Evolutionary conservation across 108 stramenopile species (phyloP).

Genomic region (Cyclotella cryptica): DNA sequence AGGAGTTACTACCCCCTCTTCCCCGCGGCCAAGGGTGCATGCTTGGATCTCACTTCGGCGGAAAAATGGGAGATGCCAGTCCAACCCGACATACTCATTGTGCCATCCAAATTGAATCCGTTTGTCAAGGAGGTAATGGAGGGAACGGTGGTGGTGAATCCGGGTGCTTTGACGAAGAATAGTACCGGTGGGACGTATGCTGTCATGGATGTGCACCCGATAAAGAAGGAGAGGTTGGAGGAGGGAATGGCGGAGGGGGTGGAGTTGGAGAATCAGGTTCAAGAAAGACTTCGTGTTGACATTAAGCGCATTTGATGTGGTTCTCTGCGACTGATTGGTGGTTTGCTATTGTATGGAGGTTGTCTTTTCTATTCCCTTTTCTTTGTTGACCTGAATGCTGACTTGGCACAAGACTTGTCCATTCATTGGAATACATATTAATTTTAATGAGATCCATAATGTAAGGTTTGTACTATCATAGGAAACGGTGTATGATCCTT

Average conservation of each 20-base stretch:
- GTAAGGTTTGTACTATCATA: no score
- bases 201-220: slow-evolving; percentile 81
- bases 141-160: slow-evolving; percentile 85
- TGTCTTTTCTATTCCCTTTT: background rate
- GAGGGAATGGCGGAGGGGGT: slow-evolving; percentile 49
- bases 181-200: slow-evolving; percentile 94
- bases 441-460: no score
- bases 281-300: slow-evolving; percentile 77
- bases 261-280: slow-evolving; percentile 52
- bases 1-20: slow-evolving; percentile 95
- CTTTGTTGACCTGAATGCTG: no score
- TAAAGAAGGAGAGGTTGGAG: slow-evolving; percentile 59
- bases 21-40: slow-evolving; percentile 66
- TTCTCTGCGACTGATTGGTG: no score
- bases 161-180: slow-evolving; percentile 84
- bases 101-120: slow-evolving; percentile 90
- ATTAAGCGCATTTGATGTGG: slow-evolving; percentile 71
- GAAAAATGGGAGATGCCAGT: slow-evolving; percentile 81
- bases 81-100: slow-evolving; percentile 91
- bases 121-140: slow-evolving; percentile 77
- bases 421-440: no score
- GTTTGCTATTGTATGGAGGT: background rate
- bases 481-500: no score
- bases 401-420: no score
- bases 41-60: slow-evolving; percentile 85